A percentile compares a stretch with the other conserved stretches of the same genome.
Conservation (phyloP, 2,329 filamentous ascomycete species). For the Curvularia eragrostidis region DNA sequence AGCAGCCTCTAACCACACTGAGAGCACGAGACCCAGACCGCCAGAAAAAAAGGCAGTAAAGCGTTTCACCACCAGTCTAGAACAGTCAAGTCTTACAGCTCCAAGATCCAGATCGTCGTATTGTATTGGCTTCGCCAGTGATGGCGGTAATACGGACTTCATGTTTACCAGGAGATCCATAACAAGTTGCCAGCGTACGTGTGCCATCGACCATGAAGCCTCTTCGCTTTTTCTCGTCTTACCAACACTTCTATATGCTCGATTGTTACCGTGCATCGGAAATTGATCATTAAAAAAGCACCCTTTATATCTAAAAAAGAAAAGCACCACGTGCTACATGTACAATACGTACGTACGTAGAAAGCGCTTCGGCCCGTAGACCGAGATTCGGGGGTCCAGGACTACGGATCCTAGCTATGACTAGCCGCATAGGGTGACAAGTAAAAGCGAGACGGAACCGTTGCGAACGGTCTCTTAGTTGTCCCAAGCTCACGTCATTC, state of each 20-base stretch:
- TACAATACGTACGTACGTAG: not conserved
- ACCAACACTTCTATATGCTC: not conserved
- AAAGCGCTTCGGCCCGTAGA: slow-evolving; percentile 1
- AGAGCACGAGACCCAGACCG: not conserved
- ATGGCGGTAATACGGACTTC: not conserved
- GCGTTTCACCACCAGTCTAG: not conserved
- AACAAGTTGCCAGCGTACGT: not conserved
- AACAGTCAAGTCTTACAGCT: no score
- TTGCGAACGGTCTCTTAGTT: not conserved
- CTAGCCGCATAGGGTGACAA: not conserved
- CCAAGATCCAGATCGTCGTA: no score
- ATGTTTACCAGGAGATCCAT: not conserved
- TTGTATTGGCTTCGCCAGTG: not conserved
- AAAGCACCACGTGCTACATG: no score
- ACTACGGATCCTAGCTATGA: not conserved
- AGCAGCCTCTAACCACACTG: not conserved
- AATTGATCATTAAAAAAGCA: no score
- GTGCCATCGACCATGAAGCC: not conserved
- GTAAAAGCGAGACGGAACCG: not conserved
- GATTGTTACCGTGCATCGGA: not conserved
- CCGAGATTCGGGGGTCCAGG: not conserved
- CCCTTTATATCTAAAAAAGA: not conserved
- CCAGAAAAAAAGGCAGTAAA: not conserved
- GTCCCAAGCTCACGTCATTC: not conserved
- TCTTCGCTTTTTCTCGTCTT: not conserved